Conservation (phyloP, 805 yeast genomes). For the Saccharomyces jurei region DNA sequence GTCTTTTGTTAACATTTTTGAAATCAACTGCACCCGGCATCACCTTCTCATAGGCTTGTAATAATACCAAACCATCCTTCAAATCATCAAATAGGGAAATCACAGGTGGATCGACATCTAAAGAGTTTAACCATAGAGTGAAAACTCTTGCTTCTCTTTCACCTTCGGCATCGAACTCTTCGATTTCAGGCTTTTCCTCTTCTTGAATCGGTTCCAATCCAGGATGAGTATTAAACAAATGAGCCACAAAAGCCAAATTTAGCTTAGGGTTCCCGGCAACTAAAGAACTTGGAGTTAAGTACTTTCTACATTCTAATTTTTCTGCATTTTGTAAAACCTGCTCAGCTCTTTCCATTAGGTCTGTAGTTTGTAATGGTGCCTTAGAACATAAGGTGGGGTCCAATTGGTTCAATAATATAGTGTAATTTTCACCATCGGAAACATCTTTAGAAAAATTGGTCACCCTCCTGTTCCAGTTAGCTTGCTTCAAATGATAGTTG, state of each 20-base stretch:
- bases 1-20: conserved; percentile 76
- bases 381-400: conserved; percentile 76
- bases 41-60: conserved; percentile 93
- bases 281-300: conserved; percentile 84
- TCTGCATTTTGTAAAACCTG: conserved; percentile 82
- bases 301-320: conserved; percentile 84
- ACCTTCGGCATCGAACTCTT: conserved; percentile 98
- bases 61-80: conserved; percentile 80
- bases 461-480: conserved; percentile 82
- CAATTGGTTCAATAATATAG: conserved; percentile 80
- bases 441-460: conserved; percentile 81
- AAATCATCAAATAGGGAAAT: conserved; percentile 87
- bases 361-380: conserved; percentile 71
- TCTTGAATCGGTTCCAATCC: conserved; percentile 95
- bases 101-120: conserved; percentile 93
- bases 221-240: conserved; percentile 91
- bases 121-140: conserved; percentile 92
- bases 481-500: conserved; percentile 90
- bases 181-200: conserved; percentile 84
- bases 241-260: conserved; percentile 95
- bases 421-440: conserved; percentile 91
- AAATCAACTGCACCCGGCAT: conserved; percentile 84
- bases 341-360: conserved; percentile 76
- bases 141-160: conserved; percentile 98
- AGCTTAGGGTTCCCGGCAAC: conserved; percentile 95